Evolutionary conservation across 2,329 filamentous ascomycete species (phyloP), one percentile per base, ranked within the genome.

Genomic region (Pseudogymnoascus sp.): DNA sequence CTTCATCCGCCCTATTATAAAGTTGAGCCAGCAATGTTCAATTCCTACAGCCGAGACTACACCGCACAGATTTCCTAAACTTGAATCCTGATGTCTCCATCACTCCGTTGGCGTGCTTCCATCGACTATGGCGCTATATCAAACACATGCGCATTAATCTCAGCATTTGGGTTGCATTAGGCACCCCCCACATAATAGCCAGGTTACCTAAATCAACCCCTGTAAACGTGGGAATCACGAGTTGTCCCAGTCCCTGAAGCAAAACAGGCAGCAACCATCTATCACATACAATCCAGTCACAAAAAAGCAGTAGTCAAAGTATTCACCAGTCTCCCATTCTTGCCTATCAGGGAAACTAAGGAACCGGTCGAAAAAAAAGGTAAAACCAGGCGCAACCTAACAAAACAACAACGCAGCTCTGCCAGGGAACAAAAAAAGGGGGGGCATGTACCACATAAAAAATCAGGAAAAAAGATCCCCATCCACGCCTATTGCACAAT

Each of bases 401-500:
- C 51, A 21, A 57, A 34, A 57, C 51, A 54, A 51, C 23, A 34
- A 57, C 51, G 51, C 51, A 57, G 51, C 51, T 57, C 28, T 57
- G 51, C 51, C 28, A 57, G 51, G 51, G 25, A 34, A 57, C 23
- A 28, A 57, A 57, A 57, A 34, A 57, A 57, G 23, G 23, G 51
- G 25, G 51, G 51, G 51, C 51, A 57, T 57, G 51, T 57, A 57
- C 25, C 51, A 57, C 51, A 57, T 57, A 25, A 57, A 57, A 57
- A 57, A 57, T 57, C 48, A 57, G 48, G 48, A 57, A 57, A 57
- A 57, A 19, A 57, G 31, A 34, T 34, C 34, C 51, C 51, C 51
- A 57, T 57, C 51, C 51, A 57, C 51, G 51, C 51, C 51, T 57
- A 57, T 57, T 57, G 51, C 51, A 57, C 51, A 57, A 57, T 57